These are phyloP conservation scores for Paraurostyla sp. DNA, from an alignment of 73 alveolate species.

Conservation along the genomic window DNA sequence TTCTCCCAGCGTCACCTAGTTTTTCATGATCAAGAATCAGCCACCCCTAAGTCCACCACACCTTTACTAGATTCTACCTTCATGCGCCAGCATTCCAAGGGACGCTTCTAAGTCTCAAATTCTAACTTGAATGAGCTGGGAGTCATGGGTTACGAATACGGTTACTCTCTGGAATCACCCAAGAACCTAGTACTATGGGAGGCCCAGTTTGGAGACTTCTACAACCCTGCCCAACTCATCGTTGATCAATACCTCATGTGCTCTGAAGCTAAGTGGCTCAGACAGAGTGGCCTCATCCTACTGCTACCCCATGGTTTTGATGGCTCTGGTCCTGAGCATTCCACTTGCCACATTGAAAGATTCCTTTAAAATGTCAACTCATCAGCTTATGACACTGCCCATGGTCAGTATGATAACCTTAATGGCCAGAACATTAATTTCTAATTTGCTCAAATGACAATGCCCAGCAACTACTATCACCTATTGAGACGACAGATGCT, in stretches of 20 bases:
- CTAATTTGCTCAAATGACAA: slow-evolving; percentile 78
- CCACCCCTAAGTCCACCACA: slow-evolving; percentile 58
- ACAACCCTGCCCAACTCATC: slow-evolving; percentile 94
- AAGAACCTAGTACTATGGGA: slow-evolving; percentile 90
- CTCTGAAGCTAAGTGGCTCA: slow-evolving; percentile 93
- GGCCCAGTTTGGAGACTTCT: slow-evolving; percentile 98
- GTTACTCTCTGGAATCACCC: slow-evolving; percentile 92
- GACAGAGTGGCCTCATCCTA: slow-evolving; percentile 84
- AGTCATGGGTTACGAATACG: slow-evolving; percentile 95
- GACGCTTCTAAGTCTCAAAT: slow-evolving; percentile 70
- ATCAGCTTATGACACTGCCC: slow-evolving; percentile 38
- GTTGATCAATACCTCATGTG: slow-evolving; percentile 91
- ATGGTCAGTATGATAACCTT: slow-evolving; percentile 62
- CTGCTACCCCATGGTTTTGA: slow-evolving; percentile 94
- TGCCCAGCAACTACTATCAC: slow-evolving; percentile 91
- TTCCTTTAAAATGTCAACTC: slow-evolving; percentile 81
- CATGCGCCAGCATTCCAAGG: slow-evolving; percentile 53
- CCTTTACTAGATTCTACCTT: slow-evolving; percentile 68
- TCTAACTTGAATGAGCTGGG: slow-evolving; percentile 88
- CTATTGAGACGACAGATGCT: slow-evolving; percentile 89
- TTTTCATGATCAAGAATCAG: slow-evolving; percentile 73
- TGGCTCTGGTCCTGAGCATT: slow-evolving; percentile 96
- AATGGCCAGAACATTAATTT: slow-evolving; percentile 80
- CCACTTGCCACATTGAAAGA: slow-evolving; percentile 90
- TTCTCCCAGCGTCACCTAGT: slow-evolving; percentile 88